Conservation (phyloP, 805 yeast species). For the Crinitomyces ghanaensis region DNA sequence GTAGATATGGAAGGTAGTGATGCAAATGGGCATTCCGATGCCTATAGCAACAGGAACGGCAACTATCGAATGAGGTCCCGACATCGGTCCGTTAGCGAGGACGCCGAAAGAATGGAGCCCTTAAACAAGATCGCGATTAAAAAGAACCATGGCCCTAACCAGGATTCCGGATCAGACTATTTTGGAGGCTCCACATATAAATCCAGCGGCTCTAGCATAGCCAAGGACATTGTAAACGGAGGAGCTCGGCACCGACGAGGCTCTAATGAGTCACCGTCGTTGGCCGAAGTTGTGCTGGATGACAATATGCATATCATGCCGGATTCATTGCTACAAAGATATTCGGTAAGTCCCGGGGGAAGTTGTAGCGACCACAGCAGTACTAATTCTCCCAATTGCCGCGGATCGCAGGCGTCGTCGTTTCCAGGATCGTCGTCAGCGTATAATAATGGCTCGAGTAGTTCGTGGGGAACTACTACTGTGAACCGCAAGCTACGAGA, state of each 20-base stretch:
- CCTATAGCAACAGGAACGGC: too few species aligned
- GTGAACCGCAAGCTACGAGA: constrained; percentile 65
- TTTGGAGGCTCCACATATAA: too few species aligned
- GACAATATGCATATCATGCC: constrained; percentile 92
- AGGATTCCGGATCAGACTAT: neutral
- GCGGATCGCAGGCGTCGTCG: constrained; percentile 3
- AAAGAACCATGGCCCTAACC: too few species aligned
- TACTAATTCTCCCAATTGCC: too few species aligned
- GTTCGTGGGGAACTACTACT: constrained; percentile 46
- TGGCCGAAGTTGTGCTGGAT: constrained; percentile 67
- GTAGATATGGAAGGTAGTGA: constrained; percentile 20
- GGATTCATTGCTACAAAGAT: constrained; percentile 57
- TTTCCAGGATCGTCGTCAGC: constrained; percentile 4
- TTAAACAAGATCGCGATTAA: constrained; percentile 4
- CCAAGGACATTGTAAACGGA: too few species aligned
- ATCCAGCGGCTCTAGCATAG: constrained; percentile 35
- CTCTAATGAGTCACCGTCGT: constrained; percentile 33
- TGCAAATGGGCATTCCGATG: neutral
- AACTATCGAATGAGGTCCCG: too few species aligned
- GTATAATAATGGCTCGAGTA: constrained; percentile 4
- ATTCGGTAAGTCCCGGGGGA: constrained; percentile 39
- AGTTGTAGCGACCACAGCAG: constrained; percentile 20
- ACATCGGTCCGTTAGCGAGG: neutral
- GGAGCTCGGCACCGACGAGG: too few species aligned
- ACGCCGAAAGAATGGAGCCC: constrained; percentile 19